phyloP scores from a whole-genome alignment of 495 filamentous ascomycete genomes.

The Acidiella bohemica region DNA sequence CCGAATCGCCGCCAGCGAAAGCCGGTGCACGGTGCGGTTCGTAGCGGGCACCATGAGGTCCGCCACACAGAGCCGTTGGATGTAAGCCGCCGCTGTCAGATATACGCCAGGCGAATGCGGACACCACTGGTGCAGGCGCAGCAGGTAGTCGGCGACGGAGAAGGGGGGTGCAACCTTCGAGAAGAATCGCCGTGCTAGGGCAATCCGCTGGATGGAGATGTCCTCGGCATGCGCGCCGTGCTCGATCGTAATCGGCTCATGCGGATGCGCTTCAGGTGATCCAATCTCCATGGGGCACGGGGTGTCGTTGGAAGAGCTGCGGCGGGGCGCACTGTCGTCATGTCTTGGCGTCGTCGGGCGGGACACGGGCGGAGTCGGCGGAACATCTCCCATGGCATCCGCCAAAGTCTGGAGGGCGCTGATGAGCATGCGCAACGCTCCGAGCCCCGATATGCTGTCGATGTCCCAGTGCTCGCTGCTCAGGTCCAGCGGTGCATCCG shows the following conservation, averaged over 20 bases:
- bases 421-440: slow-evolving; percentile 68
- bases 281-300: slow-evolving; percentile 31
- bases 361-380: slow-evolving; percentile 55
- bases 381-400: slow-evolving; percentile 54
- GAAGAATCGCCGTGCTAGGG: slow-evolving; percentile 82
- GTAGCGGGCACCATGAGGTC: slow-evolving; percentile 63
- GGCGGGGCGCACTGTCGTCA: not conserved
- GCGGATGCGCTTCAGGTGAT: slow-evolving; percentile 28
- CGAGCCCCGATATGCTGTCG: slow-evolving; percentile 54
- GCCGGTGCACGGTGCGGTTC: slow-evolving; percentile 68
- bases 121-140: slow-evolving; percentile 77
- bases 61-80: slow-evolving; percentile 60
- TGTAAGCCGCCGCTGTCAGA: slow-evolving; percentile 83
- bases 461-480: slow-evolving; percentile 39
- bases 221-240: slow-evolving; percentile 50
- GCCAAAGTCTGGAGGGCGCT: slow-evolving; percentile 61
- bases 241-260: slow-evolving; percentile 31
- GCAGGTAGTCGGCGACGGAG: slow-evolving; percentile 67
- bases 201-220: slow-evolving; percentile 54
- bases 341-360: slow-evolving; percentile 45
- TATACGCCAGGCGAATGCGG: slow-evolving; percentile 95
- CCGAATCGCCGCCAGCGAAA: slow-evolving; percentile 69
- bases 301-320: slow-evolving; percentile 32
- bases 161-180: slow-evolving; percentile 74
- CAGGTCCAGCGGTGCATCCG: slow-evolving; percentile 7